Evolutionary conservation across 768 basidiomycete genomes (phyloP), one percentile per base, ranked within the genome.

Genomic region (Piloderma croceum): DNA sequence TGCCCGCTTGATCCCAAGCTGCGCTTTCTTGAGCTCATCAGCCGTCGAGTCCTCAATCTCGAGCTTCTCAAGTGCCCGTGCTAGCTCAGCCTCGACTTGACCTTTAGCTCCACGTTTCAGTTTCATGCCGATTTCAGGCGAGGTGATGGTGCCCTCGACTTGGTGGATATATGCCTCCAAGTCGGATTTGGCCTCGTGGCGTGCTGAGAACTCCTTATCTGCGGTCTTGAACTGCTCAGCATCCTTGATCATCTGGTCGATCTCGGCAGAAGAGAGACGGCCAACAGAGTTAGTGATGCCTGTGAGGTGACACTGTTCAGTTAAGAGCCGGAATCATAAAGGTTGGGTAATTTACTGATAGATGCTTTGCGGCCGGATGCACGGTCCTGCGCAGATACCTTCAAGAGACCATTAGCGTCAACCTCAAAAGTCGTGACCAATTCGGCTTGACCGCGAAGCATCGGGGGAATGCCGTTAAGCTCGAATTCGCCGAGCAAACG

Each of bases 181-280:
- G 67, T 97, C 93, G 35, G 92, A 89, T 68, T 93, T 96, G 48
- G 96, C 92, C 69, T 98, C 93, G 63, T 99, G 96, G 51, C 88
- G 88, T 41, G 93, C 84, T 48, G 90, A 89, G 79, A 94, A 98
- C 64, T 98, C 96, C 74, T 92, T 96, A 77, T 91, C 88, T 20
- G 86, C 90, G 61, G 81, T 79, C 76, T 92, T 93, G 80, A 79
- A 96, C 65, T 92, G 90, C 67, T 98, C 94, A 39, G 96, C 90
- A 60, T 98, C 94, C 76, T 93, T 92, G 76, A 98, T 96, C 96
- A 98, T 98, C 70, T 98, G 93, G 59, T 97, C 93, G 49, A 99
- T 99, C 77, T 99, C 96, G 53, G 84, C 89, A 39, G 85, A 79
- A 35, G 94, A 96, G 53, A 99, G 81, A 70, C 96, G 93, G 51